Evolutionary conservation across 441 rosid species (phyloP), one percentile per base, ranked within the genome.

Genomic region (Gossypium davidsonii): DNA sequence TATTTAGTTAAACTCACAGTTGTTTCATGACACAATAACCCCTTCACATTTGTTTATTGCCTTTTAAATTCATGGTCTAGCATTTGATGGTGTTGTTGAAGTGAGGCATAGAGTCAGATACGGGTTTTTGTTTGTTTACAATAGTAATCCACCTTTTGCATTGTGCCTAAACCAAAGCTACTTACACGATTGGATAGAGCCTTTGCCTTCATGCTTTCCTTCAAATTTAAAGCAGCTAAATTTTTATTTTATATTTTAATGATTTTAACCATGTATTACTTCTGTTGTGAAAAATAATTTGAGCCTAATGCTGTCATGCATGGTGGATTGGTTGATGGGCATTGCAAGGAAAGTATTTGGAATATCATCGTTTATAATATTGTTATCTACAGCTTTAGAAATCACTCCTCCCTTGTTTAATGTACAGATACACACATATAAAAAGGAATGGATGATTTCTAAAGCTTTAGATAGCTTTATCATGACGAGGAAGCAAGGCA

Each of bases 111-210:
- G 77, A 79, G 80, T 72, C 67, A 59, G 68, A 80, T 76, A 80
- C 83, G 79, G 81, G 83, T 72, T 68, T 68, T 78, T 77, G 76
- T 78, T 28, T 58, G 6, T 28, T 58, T 4, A 18, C 44, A 42
- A 37, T 70, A 72, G 71, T 72, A 80, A 77, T 65, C 59, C 20
- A 77, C 83, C 77, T 75, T 80, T 80, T 80, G 81, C 81, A 73
- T 39, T 74, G 77, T 80, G 83, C 81, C 83, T 15, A 77, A 6
- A 80, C 3, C 4, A 1, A 4, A 20, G 74, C 81, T 72, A n/a
- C 79, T 68, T 39, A 53, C 80, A 77, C 76, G 74, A 80, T 80
- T 74, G 74, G 64, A 46, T 77, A 71, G 18, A 34, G 52, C 59
- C 69, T 26, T 25, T 14, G 8, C 0, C 4, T 4, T 57, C n/a